Base-by-base conservation (phyloP, 2,329 filamentous ascomycete species). In the Exserohilum rostratum region DNA sequence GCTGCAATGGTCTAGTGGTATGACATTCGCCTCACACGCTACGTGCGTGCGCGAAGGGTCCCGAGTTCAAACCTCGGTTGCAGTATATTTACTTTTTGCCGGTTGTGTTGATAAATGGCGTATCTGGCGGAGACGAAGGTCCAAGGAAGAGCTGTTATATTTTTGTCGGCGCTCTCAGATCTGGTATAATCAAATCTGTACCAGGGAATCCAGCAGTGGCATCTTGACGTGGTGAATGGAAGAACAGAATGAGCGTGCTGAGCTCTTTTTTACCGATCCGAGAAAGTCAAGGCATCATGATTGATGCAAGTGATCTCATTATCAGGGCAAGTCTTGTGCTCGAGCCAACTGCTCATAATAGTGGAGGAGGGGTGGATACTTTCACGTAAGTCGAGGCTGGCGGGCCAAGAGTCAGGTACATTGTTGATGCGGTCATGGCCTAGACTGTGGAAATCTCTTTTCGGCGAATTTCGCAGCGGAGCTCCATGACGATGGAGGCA, bases 1-100 rank as follows among this genome's bases (percentile, higher is more conserved):
- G 40, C 33, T 50, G 39, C 30, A 45, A 33, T 50, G 48, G 48
- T 50, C 40, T 50, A 50, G 48, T 22, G 48, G 31, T 50, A 50
- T 50, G 48, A 45, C 40, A 45, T 45, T 45, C 48, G 48, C 40
- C 48, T 50, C 48, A 50, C 48, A 50, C 18, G 1, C 10, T 9
- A 3, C 17, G 20, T 50, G 48, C 20, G 17, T 17, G 39, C 48
- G 46, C 39, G 39, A 49, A 49, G 25, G 46, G 45, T 47, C 34
- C 17, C 45, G 45, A 49, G 46, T 40, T 49, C 37, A 31, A 51
- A 3, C 39, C 40, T 46, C 48, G 48, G 29, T 51, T 46, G 33
- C 25, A 51, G 48, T 51, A 51, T 44, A 25, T 4, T 25, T 4
- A 5, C 13, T 46, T 51, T 51, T 51, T 51, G 48, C 33, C 22